These are phyloP conservation scores for Bretziella fagacearum DNA, from an alignment of 2,329 filamentous ascomycete species.

Conservation along the genomic window DNA sequence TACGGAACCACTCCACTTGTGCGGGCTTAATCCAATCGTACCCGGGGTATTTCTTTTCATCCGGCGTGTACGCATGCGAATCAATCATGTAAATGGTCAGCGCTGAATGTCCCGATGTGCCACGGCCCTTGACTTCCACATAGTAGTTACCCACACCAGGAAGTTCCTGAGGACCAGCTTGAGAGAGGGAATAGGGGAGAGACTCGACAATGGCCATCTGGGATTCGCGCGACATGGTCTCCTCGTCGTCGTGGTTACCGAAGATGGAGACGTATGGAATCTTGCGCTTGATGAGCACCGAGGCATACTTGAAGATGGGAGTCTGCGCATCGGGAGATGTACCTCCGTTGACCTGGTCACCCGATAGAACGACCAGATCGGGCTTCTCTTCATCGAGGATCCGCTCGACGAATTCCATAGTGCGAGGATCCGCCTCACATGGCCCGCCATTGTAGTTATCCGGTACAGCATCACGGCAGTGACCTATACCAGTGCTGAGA, in stretches of 20 bases:
- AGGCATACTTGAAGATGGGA: conserved; percentile 83
- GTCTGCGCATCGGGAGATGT: conserved; percentile 82
- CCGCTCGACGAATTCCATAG: conserved; percentile 69
- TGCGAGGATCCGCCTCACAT: conserved; percentile 84
- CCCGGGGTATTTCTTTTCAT: conserved; percentile 73
- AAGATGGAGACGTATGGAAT: conserved; percentile 92
- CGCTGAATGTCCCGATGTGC: conserved; percentile 67
- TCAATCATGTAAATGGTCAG: conserved; percentile 91
- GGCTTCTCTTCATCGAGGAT: conserved; percentile 87
- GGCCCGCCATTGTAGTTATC: conserved; percentile 51
- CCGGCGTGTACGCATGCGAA: conserved; percentile 78
- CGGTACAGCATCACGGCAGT: conserved; percentile 74
- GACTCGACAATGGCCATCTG: conserved; percentile 79
- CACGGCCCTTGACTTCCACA: conserved; percentile 71
- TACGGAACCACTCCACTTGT: conserved; percentile 89
- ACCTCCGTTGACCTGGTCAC: conserved; percentile 91
- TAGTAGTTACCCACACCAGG: conserved; percentile 92
- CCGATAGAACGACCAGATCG: conserved; percentile 77
- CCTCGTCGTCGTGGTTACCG: conserved; percentile 94
- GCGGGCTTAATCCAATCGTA: conserved; percentile 95
- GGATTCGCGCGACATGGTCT: conserved; percentile 53
- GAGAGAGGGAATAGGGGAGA: conserved; percentile 78
- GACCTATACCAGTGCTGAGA: conserved; percentile 72
- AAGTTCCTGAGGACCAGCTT: conserved; percentile 63
- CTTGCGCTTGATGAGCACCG: conserved; percentile 66